A percentile compares a stretch with the other conserved stretches of the same genome.
Evolutionary conservation across 2,329 filamentous ascomycete genomes (phyloP).

Genomic region (Falciphora oryzae): DNA sequence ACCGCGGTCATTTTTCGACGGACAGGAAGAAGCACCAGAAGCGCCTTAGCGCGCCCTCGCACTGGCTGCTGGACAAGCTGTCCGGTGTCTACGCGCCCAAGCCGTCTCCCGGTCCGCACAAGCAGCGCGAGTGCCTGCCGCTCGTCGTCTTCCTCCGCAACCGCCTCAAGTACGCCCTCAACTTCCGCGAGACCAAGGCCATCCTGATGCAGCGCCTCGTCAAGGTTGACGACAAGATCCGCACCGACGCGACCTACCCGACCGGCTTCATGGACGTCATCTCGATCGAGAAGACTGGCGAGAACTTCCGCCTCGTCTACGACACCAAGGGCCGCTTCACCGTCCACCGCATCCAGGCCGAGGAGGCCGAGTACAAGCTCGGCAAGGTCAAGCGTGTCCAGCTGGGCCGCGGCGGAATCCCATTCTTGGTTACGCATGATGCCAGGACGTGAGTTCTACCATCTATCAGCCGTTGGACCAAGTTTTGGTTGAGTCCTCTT

Average conservation of each 20-base stretch:
- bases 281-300: conserved; percentile 98
- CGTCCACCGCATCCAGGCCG: conserved; percentile 96
- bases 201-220: conserved; percentile 99
- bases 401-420: conserved; percentile 98
- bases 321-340: conserved; percentile 99
- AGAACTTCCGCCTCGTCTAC: conserved; percentile 99
- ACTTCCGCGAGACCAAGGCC: conserved; percentile 93
- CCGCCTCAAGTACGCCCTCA: conserved; percentile 99
- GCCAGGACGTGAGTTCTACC: conserved; percentile 99
- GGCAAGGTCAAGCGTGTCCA: conserved; percentile 99
- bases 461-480: conserved; percentile 99
- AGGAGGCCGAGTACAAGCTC: conserved; percentile 99
- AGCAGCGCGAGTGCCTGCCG: conserved; percentile 97
- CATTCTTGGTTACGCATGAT: conserved; percentile 99
- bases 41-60: conserved; percentile 96
- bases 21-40: conserved; percentile 98
- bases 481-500: conserved; percentile 69
- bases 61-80: conserved; percentile 99
- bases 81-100: conserved; percentile 78
- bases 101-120: conserved; percentile 86
- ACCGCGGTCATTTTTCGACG: conserved; percentile 25
- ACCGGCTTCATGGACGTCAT: conserved; percentile 99
- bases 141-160: conserved; percentile 97
- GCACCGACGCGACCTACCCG: conserved; percentile 96
- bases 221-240: conserved; percentile 99